Conservation (phyloP, 2,329 filamentous ascomycete species). For the Trichoderma brevicompactum region DNA sequence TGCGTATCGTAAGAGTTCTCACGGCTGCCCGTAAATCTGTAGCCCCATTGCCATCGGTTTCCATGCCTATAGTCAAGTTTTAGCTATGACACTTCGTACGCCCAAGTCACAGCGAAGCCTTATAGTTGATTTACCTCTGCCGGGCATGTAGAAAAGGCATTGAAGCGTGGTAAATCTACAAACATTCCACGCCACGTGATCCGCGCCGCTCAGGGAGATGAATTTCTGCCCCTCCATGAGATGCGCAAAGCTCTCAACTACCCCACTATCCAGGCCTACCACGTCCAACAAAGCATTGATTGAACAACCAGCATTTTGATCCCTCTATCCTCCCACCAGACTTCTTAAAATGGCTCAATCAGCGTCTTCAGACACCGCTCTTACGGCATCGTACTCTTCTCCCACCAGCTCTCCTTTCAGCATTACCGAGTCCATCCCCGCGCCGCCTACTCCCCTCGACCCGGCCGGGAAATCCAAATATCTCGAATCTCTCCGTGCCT, state of each 20-base stretch:
- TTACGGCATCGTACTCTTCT: slow-evolving; percentile 61
- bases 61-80: no score
- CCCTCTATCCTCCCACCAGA: neutral
- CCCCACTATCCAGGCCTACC: slow-evolving; percentile 32
- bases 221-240: slow-evolving; percentile 17
- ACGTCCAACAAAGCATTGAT: neutral
- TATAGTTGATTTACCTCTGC: neutral
- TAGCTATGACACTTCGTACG: neutral
- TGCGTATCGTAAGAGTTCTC: no score
- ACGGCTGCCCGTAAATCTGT: no score
- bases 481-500: slow-evolving; percentile 61
- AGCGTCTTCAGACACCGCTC: slow-evolving; percentile 27
- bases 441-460: slow-evolving; percentile 40
- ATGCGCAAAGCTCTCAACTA: slow-evolving; percentile 25
- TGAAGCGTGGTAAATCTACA: neutral
- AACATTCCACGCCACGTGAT: slow-evolving; percentile 18
- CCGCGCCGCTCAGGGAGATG: neutral
- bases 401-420: slow-evolving; percentile 54
- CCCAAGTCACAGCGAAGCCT: neutral
- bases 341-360: neutral
- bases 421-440: slow-evolving; percentile 44
- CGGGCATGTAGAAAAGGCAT: no score
- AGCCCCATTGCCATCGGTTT: no score
- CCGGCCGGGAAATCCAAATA: slow-evolving; percentile 60
- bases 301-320: neutral